Base-by-base conservation (phyloP, 768 basidiomycete species). In the Termitomyces sp. region DNA sequence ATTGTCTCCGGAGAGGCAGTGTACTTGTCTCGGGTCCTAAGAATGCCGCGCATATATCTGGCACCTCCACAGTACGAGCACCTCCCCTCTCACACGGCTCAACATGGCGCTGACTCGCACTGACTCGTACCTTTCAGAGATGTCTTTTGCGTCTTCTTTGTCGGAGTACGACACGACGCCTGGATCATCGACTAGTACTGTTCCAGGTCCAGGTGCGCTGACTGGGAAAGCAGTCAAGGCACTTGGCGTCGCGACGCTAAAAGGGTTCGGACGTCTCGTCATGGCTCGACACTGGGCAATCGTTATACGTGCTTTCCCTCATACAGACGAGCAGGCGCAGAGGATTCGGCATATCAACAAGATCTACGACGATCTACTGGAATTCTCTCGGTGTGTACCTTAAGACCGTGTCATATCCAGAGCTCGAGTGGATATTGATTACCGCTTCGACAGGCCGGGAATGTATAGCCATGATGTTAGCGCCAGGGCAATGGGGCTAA, bases 191-290 rank as follows among this genome's bases (percentile, higher is more conserved):
- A 68, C 67, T 2, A 69, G 67, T 45, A 69, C 69, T 7, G 60
- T 69, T 9, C 66, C 68, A 22, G 71, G 71, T 1, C 71, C 71
- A 1, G 78, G 79, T 15, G 84, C 81, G 1, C 64, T 75, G 5
- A 60, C 64, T 7, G 83, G 81, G 1, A 68, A 74, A 24, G 86
- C 83, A 11, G 66, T 73, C 20, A 88, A 86, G 65, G 75, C 84
- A 57, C 79, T 88, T 7, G 86, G 86, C 0, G 74, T 75, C 42
- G 78, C 79, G 1, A 80, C 86, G 18, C 67, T 76, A 63, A 79
- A 79, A 6, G 77, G 86, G 36, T 76, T 86, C 38, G 80, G 78
- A 6, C 68, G 65, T 22, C 53, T 71, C 6, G 59, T 69, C 28
- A 72, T 72, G 50, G 51, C 61, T 15, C 63, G 65, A 33, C 68